phyloP scores from a whole-genome alignment of 345 rosid species.

The Euphorbia lathyris region DNA sequence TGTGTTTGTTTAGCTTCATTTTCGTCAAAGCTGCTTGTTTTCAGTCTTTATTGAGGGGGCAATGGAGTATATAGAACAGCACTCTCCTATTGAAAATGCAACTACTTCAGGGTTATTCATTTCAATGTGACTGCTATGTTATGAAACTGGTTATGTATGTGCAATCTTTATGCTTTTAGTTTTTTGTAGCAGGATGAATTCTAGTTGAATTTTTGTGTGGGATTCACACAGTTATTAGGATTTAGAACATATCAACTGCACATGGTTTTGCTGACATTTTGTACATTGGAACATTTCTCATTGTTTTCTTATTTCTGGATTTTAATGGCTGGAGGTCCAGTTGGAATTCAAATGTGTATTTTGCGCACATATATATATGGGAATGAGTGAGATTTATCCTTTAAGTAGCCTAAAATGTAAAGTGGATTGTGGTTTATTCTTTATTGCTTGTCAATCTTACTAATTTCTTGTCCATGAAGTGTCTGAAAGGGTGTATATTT shows the following conservation, averaged over 20 bases:
- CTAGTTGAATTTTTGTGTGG: background rate
- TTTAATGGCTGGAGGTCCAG: background rate
- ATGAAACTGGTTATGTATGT: background rate
- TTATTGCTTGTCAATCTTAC: background rate
- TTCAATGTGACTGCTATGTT: conserved; percentile 4
- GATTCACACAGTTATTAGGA: background rate
- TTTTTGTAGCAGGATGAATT: background rate
- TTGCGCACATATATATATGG: background rate
- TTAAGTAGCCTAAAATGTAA: background rate
- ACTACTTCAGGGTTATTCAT: background rate
- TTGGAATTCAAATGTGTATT: background rate
- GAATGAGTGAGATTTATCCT: background rate
- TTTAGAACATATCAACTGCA: background rate
- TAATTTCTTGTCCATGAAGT: background rate
- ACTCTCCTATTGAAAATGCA: background rate
- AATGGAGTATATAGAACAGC: background rate
- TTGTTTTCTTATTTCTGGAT: background rate
- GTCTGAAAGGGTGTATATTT: background rate
- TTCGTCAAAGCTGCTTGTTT: background rate
- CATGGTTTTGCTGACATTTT: background rate
- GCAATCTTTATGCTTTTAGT: background rate
- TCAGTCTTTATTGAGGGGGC: background rate
- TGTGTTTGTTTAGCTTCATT: background rate
- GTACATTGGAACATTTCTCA: background rate
- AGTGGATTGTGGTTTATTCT: background rate